Evolutionary conservation across 75 land plant genomes (phyloP).

Genomic region (Sequoia sempervirens): DNA sequence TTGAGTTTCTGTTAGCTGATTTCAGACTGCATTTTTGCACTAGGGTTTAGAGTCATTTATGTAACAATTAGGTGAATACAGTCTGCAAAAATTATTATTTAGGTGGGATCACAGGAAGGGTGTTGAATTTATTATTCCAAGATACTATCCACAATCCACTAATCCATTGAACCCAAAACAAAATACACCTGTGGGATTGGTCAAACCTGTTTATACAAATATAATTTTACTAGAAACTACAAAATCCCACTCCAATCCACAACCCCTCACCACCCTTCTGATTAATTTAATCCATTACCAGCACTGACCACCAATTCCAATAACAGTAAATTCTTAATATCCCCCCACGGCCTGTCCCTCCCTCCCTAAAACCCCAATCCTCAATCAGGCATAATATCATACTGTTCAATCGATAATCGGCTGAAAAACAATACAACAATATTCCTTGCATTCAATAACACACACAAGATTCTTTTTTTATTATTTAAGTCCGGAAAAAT

Average conservation of each 20-base stretch:
- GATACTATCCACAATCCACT: background rate
- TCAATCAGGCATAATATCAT: constrained; percentile 2
- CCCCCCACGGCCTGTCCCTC: too few species aligned
- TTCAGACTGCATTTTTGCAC: background rate
- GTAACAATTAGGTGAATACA: background rate
- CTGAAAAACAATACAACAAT: constrained; percentile 4
- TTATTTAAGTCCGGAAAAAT: background rate
- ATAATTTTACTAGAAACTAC: background rate
- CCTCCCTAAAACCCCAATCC: background rate
- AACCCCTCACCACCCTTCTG: background rate
- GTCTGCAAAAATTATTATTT: background rate
- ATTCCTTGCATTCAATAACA: background rate
- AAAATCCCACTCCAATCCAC: constrained; percentile 2
- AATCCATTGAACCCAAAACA: constrained; percentile 1
- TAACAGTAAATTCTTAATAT: constrained; percentile 3
- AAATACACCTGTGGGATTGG: background rate
- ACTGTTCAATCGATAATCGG: constrained; percentile 8
- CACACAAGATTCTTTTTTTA: background rate
- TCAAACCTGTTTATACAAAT: constrained; percentile 4
- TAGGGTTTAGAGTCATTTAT: background rate
- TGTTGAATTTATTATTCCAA: background rate
- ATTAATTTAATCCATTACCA: constrained; percentile 5
- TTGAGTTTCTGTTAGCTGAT: background rate
- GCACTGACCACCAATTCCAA: constrained; percentile 5
- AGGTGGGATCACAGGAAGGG: background rate